Evolutionary conservation across 176 grass and related monocot species (phyloP), one percentile per base, ranked within the genome.

Genomic region (Oryza coarctata): DNA sequence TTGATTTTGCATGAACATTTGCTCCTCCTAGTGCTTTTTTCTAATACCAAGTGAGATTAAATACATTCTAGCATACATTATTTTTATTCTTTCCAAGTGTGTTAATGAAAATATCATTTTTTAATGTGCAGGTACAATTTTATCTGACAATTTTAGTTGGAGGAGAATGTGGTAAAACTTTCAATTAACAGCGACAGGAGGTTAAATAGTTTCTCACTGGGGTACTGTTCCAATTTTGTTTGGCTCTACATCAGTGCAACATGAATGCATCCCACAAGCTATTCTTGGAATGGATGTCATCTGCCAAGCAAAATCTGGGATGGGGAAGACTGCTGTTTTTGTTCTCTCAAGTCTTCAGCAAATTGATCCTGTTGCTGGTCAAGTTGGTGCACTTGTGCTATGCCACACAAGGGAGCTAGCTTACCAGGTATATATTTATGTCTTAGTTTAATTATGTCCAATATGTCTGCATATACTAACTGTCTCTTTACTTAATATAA

Each of bases 251-350:
- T 73, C 87, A 90, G 85, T 93, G 67, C 91, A 93, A 93, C 91
- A 93, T 30, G 87, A 93, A 68, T 93, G 91, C 73, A 93, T 93
- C 50, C 91, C 91, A 82, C 91, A 93, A 93, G 91, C 87, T 73
- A 93, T 90, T 80, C 80, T 93, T 32, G 91, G 91, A 82, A 93
- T 90, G 84, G 91, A 93, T 58, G 91, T 93, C n/a, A 87, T 90
- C 72, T 90, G 87, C 61, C 91, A 93, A 93, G 91, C 91, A 31
- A 93, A 93, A 73, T 93, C 91, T 65, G 87, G 87, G 65, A 93
- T 93, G 94, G 87, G 91, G 41, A 93, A 93, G 72, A 90, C 87
- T 18, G 87, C 91, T 26, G 91, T 90, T 29, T 93, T 93, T 75
- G 91, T 93, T 40, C 87, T 93, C 32, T 87, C 91, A 7, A 85